Evolutionary conservation across 768 basidiomycete species (phyloP).

Genomic region (Podaxis sp.): DNA sequence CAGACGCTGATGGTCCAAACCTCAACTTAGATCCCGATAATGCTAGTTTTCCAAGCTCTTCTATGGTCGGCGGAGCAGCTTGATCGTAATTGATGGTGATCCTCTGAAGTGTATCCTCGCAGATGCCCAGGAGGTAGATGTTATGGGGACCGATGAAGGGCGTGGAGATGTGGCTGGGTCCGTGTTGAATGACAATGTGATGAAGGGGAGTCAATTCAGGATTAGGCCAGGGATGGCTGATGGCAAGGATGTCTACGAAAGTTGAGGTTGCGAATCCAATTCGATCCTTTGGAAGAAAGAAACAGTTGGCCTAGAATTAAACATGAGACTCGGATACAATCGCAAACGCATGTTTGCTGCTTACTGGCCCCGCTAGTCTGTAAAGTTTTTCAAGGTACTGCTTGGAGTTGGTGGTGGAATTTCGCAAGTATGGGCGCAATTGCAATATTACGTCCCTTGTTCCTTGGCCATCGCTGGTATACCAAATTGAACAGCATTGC

Average conservation of each 20-base stretch:
- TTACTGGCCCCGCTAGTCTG: neutral
- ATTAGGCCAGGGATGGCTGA: neutral
- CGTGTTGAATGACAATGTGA: neutral
- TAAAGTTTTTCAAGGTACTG: neutral
- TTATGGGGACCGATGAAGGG: neutral
- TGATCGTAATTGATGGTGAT: neutral
- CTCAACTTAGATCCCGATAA: neutral
- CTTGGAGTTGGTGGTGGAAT: neutral
- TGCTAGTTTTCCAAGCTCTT: neutral
- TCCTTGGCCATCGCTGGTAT: neutral
- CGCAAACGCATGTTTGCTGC: neutral
- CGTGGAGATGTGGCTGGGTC: neutral
- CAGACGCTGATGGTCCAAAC: neutral
- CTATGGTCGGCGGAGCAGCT: neutral
- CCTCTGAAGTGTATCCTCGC: neutral
- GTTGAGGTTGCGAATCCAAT: neutral
- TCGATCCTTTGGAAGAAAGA: neutral
- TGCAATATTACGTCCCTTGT: neutral
- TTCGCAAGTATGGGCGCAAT: neutral
- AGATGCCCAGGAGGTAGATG: neutral
- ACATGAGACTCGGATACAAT: no score
- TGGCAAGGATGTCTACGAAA: neutral
- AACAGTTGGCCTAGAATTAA: neutral
- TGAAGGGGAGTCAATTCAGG: neutral
- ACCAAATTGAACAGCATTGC: neutral